Evolutionary conservation across 176 grass and related monocot species (phyloP).

Genomic region (Dendrocalamus sinicus): DNA sequence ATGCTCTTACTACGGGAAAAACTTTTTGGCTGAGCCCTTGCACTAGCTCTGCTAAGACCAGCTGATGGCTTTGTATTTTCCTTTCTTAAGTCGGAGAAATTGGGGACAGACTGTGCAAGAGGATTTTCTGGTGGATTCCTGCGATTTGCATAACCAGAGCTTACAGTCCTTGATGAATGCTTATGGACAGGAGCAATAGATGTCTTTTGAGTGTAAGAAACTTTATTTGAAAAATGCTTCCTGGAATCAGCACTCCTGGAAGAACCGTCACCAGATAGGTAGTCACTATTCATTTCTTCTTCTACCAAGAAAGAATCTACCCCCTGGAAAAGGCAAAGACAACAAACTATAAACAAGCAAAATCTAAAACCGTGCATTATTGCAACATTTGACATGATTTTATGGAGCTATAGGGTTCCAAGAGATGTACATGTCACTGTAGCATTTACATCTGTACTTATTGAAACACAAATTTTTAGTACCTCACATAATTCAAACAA

Average conservation of each 20-base stretch:
- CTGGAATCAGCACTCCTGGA: slow-evolving; percentile 78
- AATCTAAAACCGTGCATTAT: slow-evolving; percentile 11
- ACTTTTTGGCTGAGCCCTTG: slow-evolving; percentile 59
- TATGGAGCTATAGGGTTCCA: background rate
- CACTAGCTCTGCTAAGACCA: slow-evolving; percentile 58
- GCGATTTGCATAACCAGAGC: slow-evolving; percentile 59
- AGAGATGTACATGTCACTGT: slow-evolving; percentile 19
- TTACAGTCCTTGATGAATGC: slow-evolving; percentile 58
- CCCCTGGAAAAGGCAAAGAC: slow-evolving; percentile 60
- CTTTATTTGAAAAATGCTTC: slow-evolving; percentile 70
- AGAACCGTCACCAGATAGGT: slow-evolving; percentile 80
- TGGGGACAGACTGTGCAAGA: slow-evolving; percentile 85
- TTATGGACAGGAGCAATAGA: slow-evolving; percentile 59
- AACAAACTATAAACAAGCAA: slow-evolving; percentile 51
- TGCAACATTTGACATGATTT: slow-evolving; percentile 14
- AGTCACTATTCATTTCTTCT: slow-evolving; percentile 72
- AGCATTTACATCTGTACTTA: slow-evolving; percentile 23
- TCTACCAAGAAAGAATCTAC: slow-evolving; percentile 63
- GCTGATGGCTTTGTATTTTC: slow-evolving; percentile 89
- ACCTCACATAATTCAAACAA: slow-evolving; percentile 12
- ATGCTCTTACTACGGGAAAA: slow-evolving; percentile 84
- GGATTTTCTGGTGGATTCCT: slow-evolving; percentile 69
- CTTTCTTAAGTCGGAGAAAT: slow-evolving; percentile 85
- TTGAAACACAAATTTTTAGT: background rate
- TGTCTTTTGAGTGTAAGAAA: slow-evolving; percentile 56